Evolutionary conservation across 208 protist species (phyloP).

Genomic region (Trypanosoma cruzi): DNA sequence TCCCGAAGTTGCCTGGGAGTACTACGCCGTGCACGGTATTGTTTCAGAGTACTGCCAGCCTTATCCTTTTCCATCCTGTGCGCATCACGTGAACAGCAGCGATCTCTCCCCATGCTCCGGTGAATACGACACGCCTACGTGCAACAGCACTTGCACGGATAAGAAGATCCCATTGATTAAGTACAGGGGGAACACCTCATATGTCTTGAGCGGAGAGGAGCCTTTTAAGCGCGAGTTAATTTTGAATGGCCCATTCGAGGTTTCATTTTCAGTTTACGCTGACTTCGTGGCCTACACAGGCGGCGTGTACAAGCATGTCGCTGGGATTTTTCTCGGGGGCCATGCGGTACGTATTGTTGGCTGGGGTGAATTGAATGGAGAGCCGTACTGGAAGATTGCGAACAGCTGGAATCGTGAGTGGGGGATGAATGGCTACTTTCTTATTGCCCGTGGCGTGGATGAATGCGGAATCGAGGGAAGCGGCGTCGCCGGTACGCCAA

Average conservation of each 20-base stretch:
- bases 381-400: constrained; percentile 89
- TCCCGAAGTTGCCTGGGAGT: constrained; percentile 68
- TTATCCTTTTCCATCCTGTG: constrained; percentile 79
- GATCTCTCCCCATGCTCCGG: constrained; percentile 64
- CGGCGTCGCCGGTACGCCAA: constrained; percentile 52
- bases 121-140: constrained; percentile 77
- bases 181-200: constrained; percentile 64
- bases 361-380: constrained; percentile 77
- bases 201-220: no score
- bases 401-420: constrained; percentile 92
- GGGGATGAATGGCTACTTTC: constrained; percentile 89
- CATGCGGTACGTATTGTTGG: constrained; percentile 90
- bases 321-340: constrained; percentile 62
- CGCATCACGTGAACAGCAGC: constrained; percentile 62
- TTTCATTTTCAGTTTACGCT: constrained; percentile 87
- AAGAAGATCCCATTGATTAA: constrained; percentile 29
- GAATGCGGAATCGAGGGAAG: constrained; percentile 82
- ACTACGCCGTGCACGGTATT: constrained; percentile 66
- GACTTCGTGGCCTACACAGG: constrained; percentile 90
- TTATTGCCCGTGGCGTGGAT: constrained; percentile 68
- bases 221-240: constrained; percentile 85
- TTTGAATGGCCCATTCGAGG: constrained; percentile 87
- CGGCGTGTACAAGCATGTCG: constrained; percentile 90
- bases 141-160: constrained; percentile 64
- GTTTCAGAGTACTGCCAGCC: constrained; percentile 77